phyloP scores from a whole-genome alignment of 129 eudicot genomes.

The sunflower (Helianthus annuus) region HanXRQr2.0-SUNRISE NC_035436.2:152314135-152314634 shows the following conservation, averaged over 20 bases:
- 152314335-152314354: conserved; percentile 54
- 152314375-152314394: conserved; percentile 60
- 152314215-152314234: conserved; percentile 56
- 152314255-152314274: conserved; percentile 63
- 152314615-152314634: neutral
- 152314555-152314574: conserved; percentile 6
- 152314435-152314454: conserved; percentile 61
- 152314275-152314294: conserved; percentile 52
- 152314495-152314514: conserved; percentile 48
- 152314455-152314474: conserved; percentile 67
- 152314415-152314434: conserved; percentile 66
- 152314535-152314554: neutral
- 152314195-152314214: conserved; percentile 61
- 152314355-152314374: conserved; percentile 48
- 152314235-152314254: conserved; percentile 60
- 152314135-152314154: conserved; percentile 55
- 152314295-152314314: conserved; percentile 58
- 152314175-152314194: conserved; percentile 53
- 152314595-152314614: conserved; percentile 15
- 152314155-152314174: conserved; percentile 50
- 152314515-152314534: conserved; percentile 32
- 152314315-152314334: conserved; percentile 53
- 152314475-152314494: conserved; percentile 60
- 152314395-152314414: conserved; percentile 59
- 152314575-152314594: neutral